Base-by-base conservation (phyloP, 805 yeast genomes). In the Tetrapisispora namnaoensis region DNA sequence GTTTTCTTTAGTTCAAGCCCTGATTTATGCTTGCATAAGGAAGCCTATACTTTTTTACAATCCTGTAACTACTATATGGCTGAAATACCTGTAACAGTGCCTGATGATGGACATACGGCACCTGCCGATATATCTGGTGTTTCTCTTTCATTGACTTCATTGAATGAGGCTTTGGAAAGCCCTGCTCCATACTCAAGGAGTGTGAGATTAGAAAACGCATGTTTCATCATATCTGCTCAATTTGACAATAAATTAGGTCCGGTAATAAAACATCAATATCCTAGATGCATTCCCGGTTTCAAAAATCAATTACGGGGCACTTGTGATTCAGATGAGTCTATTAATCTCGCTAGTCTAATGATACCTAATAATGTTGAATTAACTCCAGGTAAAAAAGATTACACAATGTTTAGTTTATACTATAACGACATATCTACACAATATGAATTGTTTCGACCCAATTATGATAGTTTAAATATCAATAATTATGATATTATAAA, bases 181-280 rank as follows among this genome's bases (percentile, higher is more conserved):
- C 14, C 22, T 18, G 16, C 28, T 11, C 11, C 14, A n/a, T 34
- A 45, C 13, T 34, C 41, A 36, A 86, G 54, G 18, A 32, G 27
- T 17, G 30, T 46, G n/a, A 39, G 38, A 16, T 8, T 20, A 21
- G 42, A 45, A 32, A 75, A 79, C 55, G 76, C 77, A 16, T 77
- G 76, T 47, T 82, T 73, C 58, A 72, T 83, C 21, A 56, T 87
- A 32, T 74, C 88, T 6, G 85, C 91, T 1, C 90, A 85, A 65
- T 89, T 88, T 62, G 93, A 88, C 61, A 79, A 82, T 53, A 82
- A 78, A 56, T 71, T 78, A 48, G 96, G 96, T 0, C 82, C 93
- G 0, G 70, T 77, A 4, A 66, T 88, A 32, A 70, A 70, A 46
- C 76, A 77, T 54, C 89, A 82, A 57, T 72, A 75, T 46, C 91